Conservation (phyloP, 192 early-diverging fungal genomes). For the Linnemannia zychae region DNA sequence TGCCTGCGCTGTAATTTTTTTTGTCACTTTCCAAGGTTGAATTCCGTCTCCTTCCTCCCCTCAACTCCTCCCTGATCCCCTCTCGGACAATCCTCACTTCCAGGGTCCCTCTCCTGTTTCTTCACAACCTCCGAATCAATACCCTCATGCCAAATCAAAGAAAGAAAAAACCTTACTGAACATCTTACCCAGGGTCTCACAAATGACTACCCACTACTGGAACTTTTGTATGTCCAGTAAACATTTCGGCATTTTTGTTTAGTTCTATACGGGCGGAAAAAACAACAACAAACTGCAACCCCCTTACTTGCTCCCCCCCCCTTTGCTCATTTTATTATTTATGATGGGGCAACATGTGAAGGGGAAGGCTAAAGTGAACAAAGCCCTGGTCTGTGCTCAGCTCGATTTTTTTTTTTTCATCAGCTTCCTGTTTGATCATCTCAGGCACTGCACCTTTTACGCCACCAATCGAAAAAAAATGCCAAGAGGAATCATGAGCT, state of each 20-base stretch:
- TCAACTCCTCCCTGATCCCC: no score
- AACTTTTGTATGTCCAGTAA: no score
- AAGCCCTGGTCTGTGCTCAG: constrained; percentile 15
- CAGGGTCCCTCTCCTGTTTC: not conserved
- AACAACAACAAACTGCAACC: not conserved
- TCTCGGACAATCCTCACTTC: not conserved
- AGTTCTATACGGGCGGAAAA: not conserved
- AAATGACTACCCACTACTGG: no score
- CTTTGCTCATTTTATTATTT: not conserved
- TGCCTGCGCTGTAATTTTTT: no score
- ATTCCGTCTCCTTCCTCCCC: not conserved
- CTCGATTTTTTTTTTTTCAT: not conserved
- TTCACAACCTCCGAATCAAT: not conserved
- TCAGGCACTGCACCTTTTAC: not conserved
- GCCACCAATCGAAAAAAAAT: not conserved
- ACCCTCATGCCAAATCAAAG: not conserved
- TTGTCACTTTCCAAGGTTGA: not conserved
- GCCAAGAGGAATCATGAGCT: not conserved
- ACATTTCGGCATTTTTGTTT: constrained; percentile 2
- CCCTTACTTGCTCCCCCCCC: not conserved
- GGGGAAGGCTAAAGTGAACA: constrained; percentile 19
- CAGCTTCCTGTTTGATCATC: not conserved
- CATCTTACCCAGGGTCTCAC: no score
- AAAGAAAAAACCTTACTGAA: no score
- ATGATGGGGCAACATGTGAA: constrained; percentile 20